Evolutionary conservation across 805 yeast species (phyloP).

Genomic region (Yarrowia sp.): DNA sequence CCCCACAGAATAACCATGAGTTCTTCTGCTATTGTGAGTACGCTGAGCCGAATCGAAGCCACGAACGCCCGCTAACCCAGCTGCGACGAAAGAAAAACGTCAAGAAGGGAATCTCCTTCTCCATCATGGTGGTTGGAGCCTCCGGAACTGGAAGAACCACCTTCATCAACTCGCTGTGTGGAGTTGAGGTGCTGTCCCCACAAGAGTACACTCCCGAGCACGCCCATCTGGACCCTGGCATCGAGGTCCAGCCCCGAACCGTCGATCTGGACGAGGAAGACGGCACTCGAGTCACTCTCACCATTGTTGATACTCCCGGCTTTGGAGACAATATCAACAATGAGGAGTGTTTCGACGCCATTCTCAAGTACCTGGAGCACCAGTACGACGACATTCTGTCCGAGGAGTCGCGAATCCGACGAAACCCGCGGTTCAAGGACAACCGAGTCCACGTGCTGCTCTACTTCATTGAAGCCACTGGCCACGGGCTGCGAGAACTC

Average conservation of each 20-base stretch:
- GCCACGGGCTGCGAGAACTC: conserved; percentile 65
- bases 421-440: conserved; percentile 75
- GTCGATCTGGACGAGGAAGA: conserved; percentile 63
- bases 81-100: conserved; percentile 65
- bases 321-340: conserved; percentile 80
- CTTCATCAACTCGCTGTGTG: conserved; percentile 71
- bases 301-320: conserved; percentile 75
- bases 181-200: conserved; percentile 42
- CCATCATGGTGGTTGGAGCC: conserved; percentile 73
- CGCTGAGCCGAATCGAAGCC: not conserved
- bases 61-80: conserved; percentile 10
- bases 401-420: conserved; percentile 75
- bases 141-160: conserved; percentile 78
- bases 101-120: conserved; percentile 68
- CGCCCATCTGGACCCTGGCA: conserved; percentile 37
- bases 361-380: conserved; percentile 67
- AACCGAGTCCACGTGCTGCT: conserved; percentile 78
- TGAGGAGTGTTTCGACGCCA: conserved; percentile 56
- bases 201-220: conserved; percentile 34
- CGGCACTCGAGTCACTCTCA: conserved; percentile 60
- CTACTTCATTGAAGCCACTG: conserved; percentile 72
- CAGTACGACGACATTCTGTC: conserved; percentile 76
- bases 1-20: conserved; percentile 17
- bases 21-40: conserved; percentile 35
- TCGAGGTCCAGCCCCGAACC: conserved; percentile 32